Evolutionary conservation across 306 rosid species (phyloP), one percentile per base, ranked within the genome.

Genomic region (Arachis hypogaea): DNA sequence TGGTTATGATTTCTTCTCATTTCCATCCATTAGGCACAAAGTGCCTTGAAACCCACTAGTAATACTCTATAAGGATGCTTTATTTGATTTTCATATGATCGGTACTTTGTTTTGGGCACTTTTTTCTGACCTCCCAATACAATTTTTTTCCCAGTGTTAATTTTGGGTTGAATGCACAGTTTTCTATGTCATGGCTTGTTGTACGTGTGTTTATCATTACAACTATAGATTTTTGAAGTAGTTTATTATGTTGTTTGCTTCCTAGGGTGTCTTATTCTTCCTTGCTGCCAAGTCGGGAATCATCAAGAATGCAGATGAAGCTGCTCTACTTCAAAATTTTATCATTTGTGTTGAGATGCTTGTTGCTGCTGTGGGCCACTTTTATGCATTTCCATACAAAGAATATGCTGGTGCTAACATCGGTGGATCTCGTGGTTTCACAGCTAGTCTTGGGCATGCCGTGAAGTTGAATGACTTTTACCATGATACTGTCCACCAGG

Each of bases 391-490:
- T 76, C 99, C 99, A n/a, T 95, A 95, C 96, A 92, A 92, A 83
- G 99, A 95, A 82, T 95, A 95, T 79, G 96, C 99, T 10, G 99
- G 99, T 67, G 99, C 99, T 71, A 95, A 92, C 77, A 88, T 95
- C 66, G 98, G 97, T 47, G 87, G 73, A 43, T 80, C 95, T 43
- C 85, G 74, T 66, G 90, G 90, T 83, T 68, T 95, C 77, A 86
- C 99, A 1, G 92, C 92, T 78, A 95, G 98, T 82, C 93, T 95
- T 65, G 85, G 92, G 61, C 99, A 95, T 72, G 99, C 99, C 5
- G 43, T 95, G 66, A 92, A 87, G 82, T 82, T 95, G 64, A 95
- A 92, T 65, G 99, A 95, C 80, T 90, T 95, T 71, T 95, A 95
- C 85, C 97, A 95, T 11, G 99, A 95, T 74, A 95, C 99, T 1